Evolutionary conservation across 139 green algal species (phyloP), one percentile per base, ranked within the genome.

Genomic region (Chara braunii): DNA sequence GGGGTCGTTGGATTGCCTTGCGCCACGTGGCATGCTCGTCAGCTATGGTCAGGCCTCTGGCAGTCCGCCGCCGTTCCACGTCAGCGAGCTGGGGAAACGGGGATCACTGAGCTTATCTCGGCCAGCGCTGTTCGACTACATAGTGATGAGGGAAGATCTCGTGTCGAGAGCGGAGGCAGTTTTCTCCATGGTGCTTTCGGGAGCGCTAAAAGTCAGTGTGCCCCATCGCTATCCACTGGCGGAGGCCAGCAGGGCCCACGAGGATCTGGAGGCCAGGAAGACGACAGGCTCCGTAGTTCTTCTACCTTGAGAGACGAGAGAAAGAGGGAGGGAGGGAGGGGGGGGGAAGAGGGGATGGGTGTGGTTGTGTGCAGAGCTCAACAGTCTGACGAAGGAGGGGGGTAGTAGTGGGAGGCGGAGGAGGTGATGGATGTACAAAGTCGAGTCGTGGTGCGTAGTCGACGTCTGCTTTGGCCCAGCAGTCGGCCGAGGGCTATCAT

Each of bases 211-310:
- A 12, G 50, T 68, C 7, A n/a, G 48, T 12, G 51, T 70, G 22
- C 22, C 42, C 6, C 45, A 68, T 22, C 42, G 6, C n/a, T 70
- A 68, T 68, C 6, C 60, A 24, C 48, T 70, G 29, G 32, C 12
- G 23, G 60, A 70, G 12, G 60, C 32, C 4, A 4, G 24, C 26
- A 68, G 37, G 6, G 60, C 60, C 28, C 60, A 70, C 22, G 50
- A 7, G 26, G 60, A 68, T 26, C 28, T 70, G 26, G 60, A 69
- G 32, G 4, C 7, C 3, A 22, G 60, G 6, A 32, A 26, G 5
- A 70, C 60, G 7, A 70, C 60, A 6, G 60, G 60, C 3, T 70
- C 60, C 12, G 48, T 14, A 3, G 60, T 70, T 3, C 42, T 70
- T 12, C 42, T 70, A 52, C 60, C 60, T 3, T 70, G 37, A 24